Conservation (phyloP, 306 rosid species). For the Dryas alaskensis region DNA sequence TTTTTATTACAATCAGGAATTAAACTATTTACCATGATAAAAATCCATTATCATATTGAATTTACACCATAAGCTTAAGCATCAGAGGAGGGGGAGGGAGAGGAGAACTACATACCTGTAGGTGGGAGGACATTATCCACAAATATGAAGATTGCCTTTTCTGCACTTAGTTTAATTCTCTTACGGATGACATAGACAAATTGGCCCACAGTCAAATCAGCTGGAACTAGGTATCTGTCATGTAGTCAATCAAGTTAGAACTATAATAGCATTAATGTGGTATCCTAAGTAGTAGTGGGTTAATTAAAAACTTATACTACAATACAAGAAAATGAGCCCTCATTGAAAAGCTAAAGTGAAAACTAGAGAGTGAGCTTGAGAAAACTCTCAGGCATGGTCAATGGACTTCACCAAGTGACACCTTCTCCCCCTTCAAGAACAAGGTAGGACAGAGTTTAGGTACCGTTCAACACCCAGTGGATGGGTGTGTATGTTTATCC, state of each 20-base stretch:
- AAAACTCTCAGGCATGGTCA: background rate
- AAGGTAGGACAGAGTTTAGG: background rate
- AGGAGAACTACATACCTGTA: slow-evolving; percentile 31
- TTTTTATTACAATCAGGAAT: background rate
- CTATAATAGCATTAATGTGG: background rate
- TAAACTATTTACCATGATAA: background rate
- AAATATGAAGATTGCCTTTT: slow-evolving; percentile 47
- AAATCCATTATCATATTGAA: background rate
- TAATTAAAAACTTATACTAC: background rate
- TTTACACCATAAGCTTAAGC: background rate
- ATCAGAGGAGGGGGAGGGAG: background rate
- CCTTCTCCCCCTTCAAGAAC: background rate
- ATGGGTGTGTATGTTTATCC: background rate
- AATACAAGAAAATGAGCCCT: background rate
- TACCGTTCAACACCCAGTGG: background rate
- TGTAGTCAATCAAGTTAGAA: background rate
- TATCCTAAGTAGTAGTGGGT: background rate
- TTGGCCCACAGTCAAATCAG: slow-evolving; percentile 51
- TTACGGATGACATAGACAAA: slow-evolving; percentile 51
- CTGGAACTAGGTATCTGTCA: slow-evolving; percentile 46
- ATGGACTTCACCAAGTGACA: background rate
- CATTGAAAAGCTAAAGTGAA: background rate
- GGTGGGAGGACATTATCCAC: slow-evolving; percentile 49
- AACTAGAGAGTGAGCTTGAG: background rate
- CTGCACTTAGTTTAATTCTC: slow-evolving; percentile 51